Evolutionary conservation across 306 rosid species (phyloP), one percentile per base, ranked within the genome.

Genomic region (Mimosa bimucronata): DNA sequence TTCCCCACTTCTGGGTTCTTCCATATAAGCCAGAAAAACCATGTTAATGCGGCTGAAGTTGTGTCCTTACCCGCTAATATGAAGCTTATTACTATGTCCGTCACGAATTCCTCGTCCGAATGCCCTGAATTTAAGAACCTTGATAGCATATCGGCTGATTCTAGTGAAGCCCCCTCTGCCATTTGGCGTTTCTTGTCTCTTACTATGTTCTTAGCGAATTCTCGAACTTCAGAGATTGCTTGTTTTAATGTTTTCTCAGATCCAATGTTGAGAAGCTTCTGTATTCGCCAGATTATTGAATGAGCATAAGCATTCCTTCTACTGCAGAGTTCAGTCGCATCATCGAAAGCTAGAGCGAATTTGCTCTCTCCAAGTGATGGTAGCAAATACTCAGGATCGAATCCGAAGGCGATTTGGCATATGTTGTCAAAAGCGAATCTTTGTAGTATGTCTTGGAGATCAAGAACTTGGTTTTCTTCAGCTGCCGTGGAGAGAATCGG

Each of bases 211-310:
- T 14, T 42, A 0, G 98, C 92, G 0, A 88, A 80, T 1, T 80
- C 89, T 14, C 87, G 89, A 6, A 93, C 88, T 64, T 88, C 91
- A 0, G 81, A 21, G 2, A 83, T 16, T 0, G 87, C 89, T 0
- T 13, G 40, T 1, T 68, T 74, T 0, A 92, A 84, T 8, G 34
- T 71, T 29, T 81, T 83, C 15, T 94, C 94, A 0, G 89, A 84
- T 0, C 97, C 96, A 1, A 90, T 19, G 37, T 86, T 38, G 0
- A 91, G 19, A 3, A 79, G 12, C 68, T 60, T 80, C 78, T 88
- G 85, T 21, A 76, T 31, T 31, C 80, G 87, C 97, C 98, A 92
- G 0, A 87, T 1, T 0, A 82, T 0, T 0, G 89, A 90, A 8
- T 80, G 0, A 0, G 81, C 29, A 0, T 82, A 21, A 5, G 1